Conservation (phyloP, 441 rosid species). For the Pelargonium hybrid region DNA sequence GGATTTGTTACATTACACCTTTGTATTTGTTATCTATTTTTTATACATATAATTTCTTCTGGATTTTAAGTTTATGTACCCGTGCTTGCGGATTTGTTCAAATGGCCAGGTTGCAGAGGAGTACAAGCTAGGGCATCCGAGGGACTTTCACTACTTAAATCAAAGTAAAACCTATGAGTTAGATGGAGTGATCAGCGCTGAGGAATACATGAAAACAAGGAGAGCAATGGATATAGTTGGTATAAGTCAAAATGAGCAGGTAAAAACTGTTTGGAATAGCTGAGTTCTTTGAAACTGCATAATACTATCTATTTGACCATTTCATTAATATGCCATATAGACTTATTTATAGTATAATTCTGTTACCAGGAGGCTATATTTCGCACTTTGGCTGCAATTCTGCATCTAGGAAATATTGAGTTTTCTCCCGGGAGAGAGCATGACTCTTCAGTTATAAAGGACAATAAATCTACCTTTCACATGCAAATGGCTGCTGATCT, state of each 20-base stretch:
- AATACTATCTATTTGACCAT: not conserved
- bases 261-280: conserved; percentile 13
- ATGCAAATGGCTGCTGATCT: conserved; percentile 78
- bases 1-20: not conserved
- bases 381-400: conserved; percentile 86
- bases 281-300: conserved; percentile 8
- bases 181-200: conserved; percentile 52
- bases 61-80: not conserved
- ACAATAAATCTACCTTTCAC: conserved; percentile 62
- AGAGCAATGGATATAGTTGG: conserved; percentile 85
- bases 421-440: conserved; percentile 65
- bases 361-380: conserved; percentile 69
- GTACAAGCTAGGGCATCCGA: conserved; percentile 58
- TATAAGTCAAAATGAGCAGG: conserved; percentile 65
- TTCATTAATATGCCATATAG: conserved; percentile 3
- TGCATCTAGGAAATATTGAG: conserved; percentile 87
- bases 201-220: conserved; percentile 62
- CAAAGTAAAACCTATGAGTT: conserved; percentile 55
- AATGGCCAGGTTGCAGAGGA: conserved; percentile 38
- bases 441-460: conserved; percentile 72
- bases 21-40: not conserved
- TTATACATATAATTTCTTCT: not conserved
- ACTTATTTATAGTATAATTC: conserved; percentile 20
- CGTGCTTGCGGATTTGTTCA: not conserved
- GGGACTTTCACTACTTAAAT: conserved; percentile 68